phyloP scores from a whole-genome alignment of 805 yeast species.

The Naumovozyma baii region DNA sequence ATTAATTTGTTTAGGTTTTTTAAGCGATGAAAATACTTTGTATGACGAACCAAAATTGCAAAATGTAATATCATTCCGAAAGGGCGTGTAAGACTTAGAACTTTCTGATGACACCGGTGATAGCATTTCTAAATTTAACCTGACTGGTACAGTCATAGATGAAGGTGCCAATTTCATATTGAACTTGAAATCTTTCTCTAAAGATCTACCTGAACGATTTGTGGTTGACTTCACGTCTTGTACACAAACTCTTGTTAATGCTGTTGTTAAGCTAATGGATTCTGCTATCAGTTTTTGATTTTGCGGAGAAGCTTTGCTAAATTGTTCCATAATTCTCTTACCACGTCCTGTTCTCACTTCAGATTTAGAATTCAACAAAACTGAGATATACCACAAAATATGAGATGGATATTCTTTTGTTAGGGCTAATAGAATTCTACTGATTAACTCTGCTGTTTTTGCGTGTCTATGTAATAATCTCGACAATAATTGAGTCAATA shows the following conservation, averaged over 20 bases:
- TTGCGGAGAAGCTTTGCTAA: constrained; percentile 9
- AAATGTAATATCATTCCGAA: constrained; percentile 43
- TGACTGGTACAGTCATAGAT: constrained; percentile 63
- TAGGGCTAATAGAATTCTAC: constrained; percentile 48
- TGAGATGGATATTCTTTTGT: constrained; percentile 66
- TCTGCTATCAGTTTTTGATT: constrained; percentile 13
- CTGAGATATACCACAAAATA: constrained; percentile 63
- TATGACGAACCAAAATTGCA: constrained; percentile 58
- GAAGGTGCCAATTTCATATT: constrained; percentile 36
- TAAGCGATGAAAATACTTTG: constrained; percentile 68
- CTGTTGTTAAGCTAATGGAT: constrained; percentile 16
- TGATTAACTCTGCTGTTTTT: constrained; percentile 45
- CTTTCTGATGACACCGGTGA: constrained; percentile 45
- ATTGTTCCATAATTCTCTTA: constrained; percentile 33
- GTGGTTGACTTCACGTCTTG: constrained; percentile 16
- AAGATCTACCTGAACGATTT: constrained; percentile 24
- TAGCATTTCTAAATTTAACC: constrained; percentile 56
- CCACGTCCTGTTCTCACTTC: constrained; percentile 40
- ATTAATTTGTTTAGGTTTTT: constrained; percentile 71
- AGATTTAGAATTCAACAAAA: constrained; percentile 53
- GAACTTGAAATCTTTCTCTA: constrained; percentile 36
- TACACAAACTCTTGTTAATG: constrained; percentile 22
- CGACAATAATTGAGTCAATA: constrained; percentile 76
- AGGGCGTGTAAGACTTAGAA: constrained; percentile 37
- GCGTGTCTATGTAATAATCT: constrained; percentile 58